Evolutionary conservation across 2,329 filamentous ascomycete genomes (phyloP).

Genomic region (Camillea tinctor): DNA sequence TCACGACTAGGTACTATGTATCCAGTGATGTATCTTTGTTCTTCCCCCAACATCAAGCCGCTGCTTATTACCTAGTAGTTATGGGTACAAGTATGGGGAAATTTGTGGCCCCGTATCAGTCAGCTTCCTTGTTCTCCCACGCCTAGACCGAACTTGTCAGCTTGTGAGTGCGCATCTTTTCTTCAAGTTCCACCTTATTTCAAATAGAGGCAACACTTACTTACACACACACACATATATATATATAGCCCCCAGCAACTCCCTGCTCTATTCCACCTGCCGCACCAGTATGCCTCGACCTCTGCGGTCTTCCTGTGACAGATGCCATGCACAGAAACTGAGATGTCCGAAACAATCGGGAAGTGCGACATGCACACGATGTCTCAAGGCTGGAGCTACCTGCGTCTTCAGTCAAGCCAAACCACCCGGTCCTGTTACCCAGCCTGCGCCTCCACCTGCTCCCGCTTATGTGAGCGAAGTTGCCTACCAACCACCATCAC

Average conservation of each 20-base stretch:
- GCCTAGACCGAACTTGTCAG: neutral
- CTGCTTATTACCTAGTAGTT: no score
- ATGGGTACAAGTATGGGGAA: neutral
- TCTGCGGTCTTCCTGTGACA: conserved; percentile 27
- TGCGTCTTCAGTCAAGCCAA: conserved; percentile 44
- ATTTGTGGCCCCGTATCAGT: neutral
- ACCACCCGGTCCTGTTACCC: conserved; percentile 6
- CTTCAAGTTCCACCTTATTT: neutral
- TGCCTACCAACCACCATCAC: neutral
- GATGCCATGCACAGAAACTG: conserved; percentile 48
- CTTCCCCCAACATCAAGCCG: no score
- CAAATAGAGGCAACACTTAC: no score
- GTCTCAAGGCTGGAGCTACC: conserved; percentile 38
- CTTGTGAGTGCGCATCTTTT: neutral
- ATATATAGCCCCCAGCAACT: neutral
- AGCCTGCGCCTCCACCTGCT: conserved; percentile 10
- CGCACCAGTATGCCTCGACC: conserved; percentile 21
- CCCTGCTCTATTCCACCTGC: neutral
- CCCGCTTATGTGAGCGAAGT: conserved; percentile 13
- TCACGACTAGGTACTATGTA: neutral
- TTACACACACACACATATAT: neutral
- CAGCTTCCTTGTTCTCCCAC: neutral
- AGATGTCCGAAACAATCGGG: conserved; percentile 42
- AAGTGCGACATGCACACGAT: conserved; percentile 39
- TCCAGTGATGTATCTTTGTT: neutral